phyloP scores from a whole-genome alignment of 2,329 filamentous ascomycete species.

The Colletotrichum australisinense region DNA sequence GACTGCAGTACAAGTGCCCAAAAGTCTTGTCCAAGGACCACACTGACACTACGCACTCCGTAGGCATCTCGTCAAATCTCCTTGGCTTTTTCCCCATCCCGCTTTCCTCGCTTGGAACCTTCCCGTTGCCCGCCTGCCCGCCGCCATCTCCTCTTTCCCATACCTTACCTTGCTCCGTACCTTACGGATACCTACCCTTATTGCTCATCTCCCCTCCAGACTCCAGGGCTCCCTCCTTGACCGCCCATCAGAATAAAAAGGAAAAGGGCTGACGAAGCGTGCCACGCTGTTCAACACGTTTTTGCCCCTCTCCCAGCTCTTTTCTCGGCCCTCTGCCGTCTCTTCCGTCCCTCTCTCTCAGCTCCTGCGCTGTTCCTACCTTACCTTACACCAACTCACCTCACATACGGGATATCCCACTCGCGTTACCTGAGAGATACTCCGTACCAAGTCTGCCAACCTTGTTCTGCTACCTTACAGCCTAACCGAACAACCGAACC shows the following conservation, averaged over 20 bases:
- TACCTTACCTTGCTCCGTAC: not conserved
- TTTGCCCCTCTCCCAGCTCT: slow-evolving; percentile 19
- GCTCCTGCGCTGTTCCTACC: not conserved
- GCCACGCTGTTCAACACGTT: slow-evolving; percentile 5
- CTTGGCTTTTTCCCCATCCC: slow-evolving; percentile 6
- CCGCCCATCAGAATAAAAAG: slow-evolving; percentile 26
- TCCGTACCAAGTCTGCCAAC: slow-evolving; percentile 15
- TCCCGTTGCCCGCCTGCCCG: slow-evolving; percentile 9
- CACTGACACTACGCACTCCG: no score
- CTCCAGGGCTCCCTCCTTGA: not conserved
- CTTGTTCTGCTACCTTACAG: slow-evolving; percentile 1
- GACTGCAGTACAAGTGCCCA: slow-evolving; percentile 16
- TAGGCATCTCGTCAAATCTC: slow-evolving; percentile 16
- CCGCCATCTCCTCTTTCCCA: slow-evolving; percentile 1
- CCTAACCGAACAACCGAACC: slow-evolving; percentile 15
- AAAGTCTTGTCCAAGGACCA: slow-evolving; percentile 12
- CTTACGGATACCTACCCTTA: no score
- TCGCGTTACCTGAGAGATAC: not conserved
- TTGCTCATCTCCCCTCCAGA: no score
- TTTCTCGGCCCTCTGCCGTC: slow-evolving; percentile 37
- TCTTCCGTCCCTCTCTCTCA: slow-evolving; percentile 21
- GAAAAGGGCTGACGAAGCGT: slow-evolving; percentile 33
- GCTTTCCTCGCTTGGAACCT: slow-evolving; percentile 22
- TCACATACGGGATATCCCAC: slow-evolving; percentile 9
- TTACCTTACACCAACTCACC: slow-evolving; percentile 7